These are phyloP conservation scores for Fusarium succisae DNA, from an alignment of 2,329 filamentous ascomycete genomes.

Conservation along the genomic window DNA sequence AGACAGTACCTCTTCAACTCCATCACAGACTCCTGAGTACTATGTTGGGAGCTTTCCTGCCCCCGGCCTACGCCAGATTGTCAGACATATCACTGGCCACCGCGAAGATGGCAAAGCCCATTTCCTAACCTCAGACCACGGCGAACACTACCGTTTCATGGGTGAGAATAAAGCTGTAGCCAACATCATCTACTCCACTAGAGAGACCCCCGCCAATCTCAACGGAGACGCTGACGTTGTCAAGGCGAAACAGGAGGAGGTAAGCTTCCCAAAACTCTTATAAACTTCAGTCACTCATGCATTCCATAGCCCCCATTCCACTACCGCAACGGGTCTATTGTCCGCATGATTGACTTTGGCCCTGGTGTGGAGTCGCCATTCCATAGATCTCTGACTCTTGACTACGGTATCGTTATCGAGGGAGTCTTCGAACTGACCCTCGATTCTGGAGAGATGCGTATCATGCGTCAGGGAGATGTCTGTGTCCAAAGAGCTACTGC, in stretches of 20 bases:
- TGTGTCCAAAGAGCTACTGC: not conserved
- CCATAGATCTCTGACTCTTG: not conserved
- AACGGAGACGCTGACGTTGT: not conserved
- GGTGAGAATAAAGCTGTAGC: not conserved
- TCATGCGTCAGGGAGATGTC: not conserved
- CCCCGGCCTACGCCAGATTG: not conserved
- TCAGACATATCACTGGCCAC: not conserved
- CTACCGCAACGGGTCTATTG: not conserved
- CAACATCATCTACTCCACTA: not conserved
- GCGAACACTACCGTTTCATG: not conserved
- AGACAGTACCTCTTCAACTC: not conserved
- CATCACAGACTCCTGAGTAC: not conserved
- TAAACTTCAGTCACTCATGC: not conserved
- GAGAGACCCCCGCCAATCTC: not conserved
- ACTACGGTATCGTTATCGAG: not conserved
- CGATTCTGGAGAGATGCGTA: not conserved
- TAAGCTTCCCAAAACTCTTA: rapidly evolving
- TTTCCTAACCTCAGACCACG: not conserved
- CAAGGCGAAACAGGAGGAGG: not conserved
- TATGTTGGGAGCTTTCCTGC: not conserved
- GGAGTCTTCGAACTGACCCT: not conserved
- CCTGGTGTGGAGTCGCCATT: not conserved
- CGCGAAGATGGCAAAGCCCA: not conserved
- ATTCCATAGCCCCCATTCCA: not conserved
- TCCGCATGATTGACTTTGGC: not conserved